Base-by-base conservation (phyloP, 257 asterid genomes). In the Craterostigma plantagineum region DNA sequence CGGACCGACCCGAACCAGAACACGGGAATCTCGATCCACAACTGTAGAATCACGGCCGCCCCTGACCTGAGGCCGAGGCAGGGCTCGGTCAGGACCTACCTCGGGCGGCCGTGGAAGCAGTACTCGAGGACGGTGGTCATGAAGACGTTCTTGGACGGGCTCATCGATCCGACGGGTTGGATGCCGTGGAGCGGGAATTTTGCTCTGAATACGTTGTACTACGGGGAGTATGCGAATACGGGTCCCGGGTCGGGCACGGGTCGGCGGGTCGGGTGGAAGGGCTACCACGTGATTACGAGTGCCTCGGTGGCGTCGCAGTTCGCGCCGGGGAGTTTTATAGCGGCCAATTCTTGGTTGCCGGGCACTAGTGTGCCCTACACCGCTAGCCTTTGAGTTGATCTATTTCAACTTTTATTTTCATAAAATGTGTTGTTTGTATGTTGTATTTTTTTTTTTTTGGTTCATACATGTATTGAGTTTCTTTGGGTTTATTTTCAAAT, bases 31-130 rank as follows among this genome's bases (percentile, higher is more conserved):
- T 51, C 71, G 10, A 79, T 90, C 52, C 93, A 74, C 12, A 72
- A 75, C 11, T 58, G 73, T 33, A 59, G 71, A 41, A 60, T 90
- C 50, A 60, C 66, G 0, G 79, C 86, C 0, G 77, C 93, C 6
- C 49, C 92, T 5, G 94, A 77, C 30, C 67, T 86, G 34, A 46
- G 53, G 33, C 59, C 68, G 1, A 69, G 63, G 7, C 76, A 65
- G 30, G 59, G 72, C 6, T 73, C 94, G 18, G 91, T 78, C 11
- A 56, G 44, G 50, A 81, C 98, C 1, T 82, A 82, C 36, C 58
- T 87, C 18, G 98, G 98, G 9, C 61, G 98, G 12, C 98, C 98
- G 0, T 87, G 98, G 98, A 34, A 74, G 56, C 1, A 41, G 55
- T 87, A 82, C 36, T 79, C 98, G 0, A 58, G 93, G 0, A 76